Percentiles rank a stretch among this genome's conserved stretches.
These are phyloP conservation scores for Triticum timopheevii DNA, from an alignment of 176 grass and related monocot species.

Conservation along the genomic window DNA sequence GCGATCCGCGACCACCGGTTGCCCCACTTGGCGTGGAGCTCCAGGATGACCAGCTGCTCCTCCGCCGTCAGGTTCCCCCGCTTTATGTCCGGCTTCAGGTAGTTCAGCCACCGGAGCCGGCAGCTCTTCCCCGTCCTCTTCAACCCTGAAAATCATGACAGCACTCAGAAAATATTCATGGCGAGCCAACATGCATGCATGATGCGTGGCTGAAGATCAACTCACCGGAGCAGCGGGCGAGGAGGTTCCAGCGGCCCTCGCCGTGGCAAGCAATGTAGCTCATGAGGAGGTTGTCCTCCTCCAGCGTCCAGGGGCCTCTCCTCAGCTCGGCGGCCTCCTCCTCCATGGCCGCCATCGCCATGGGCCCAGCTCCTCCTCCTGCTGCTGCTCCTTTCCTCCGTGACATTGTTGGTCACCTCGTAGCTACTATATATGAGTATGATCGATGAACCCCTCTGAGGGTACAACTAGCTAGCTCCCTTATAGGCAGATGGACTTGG, in stretches of 20 bases:
- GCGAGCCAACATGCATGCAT: not conserved
- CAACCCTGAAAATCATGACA: conserved; percentile 65
- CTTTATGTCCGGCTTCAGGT: conserved; percentile 90
- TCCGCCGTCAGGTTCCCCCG: conserved; percentile 78
- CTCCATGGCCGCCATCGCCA: conserved; percentile 44
- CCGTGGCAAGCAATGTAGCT: conserved; percentile 94
- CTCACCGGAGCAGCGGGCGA: conserved; percentile 81
- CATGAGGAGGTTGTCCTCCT: conserved; percentile 85
- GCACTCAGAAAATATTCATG: not conserved
- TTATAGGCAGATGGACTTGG: conserved; percentile 34
- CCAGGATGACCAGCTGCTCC: conserved; percentile 88
- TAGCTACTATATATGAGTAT: conserved; percentile 1
- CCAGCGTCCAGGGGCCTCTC: conserved; percentile 84
- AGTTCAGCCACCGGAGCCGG: conserved; percentile 84
- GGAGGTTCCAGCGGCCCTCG: conserved; percentile 92
- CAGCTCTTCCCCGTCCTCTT: conserved; percentile 95
- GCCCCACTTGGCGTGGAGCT: conserved; percentile 96
- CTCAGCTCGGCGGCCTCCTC: conserved; percentile 57
- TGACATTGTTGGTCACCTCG: conserved; percentile 50
- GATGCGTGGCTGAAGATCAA: not conserved
- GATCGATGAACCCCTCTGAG: conserved; percentile 26
- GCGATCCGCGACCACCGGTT: conserved; percentile 93
- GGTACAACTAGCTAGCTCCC: conserved; percentile 15
- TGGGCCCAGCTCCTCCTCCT: conserved; percentile 17
- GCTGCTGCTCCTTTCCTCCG: conserved; percentile 49